These are phyloP conservation scores for Rosa lucieae DNA, from an alignment of 306 rosid genomes.

Conservation along the genomic window DNA sequence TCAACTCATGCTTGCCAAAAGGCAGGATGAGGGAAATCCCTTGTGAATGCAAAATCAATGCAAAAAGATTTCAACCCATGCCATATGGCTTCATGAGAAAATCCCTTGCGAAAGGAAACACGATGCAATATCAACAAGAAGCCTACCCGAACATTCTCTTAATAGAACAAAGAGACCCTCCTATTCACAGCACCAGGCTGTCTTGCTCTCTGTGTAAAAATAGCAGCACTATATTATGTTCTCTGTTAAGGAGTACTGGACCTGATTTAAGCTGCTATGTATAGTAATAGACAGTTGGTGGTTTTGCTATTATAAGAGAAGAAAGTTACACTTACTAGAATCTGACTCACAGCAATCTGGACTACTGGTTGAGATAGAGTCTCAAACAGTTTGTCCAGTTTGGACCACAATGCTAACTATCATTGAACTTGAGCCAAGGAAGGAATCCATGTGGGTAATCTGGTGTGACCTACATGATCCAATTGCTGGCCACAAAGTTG, in stretches of 20 bases:
- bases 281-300: background rate
- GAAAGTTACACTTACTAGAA: background rate
- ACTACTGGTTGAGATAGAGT: constrained; percentile 3
- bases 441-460: constrained; percentile 12
- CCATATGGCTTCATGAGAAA: constrained; percentile 4
- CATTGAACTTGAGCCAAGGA: constrained; percentile 1
- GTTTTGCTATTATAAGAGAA: background rate
- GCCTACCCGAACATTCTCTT: background rate
- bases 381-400: background rate
- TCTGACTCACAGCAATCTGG: background rate
- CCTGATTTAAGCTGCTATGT: constrained; percentile 8
- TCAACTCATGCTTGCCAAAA: constrained; percentile 23
- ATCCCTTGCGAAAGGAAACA: background rate
- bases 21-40: constrained; percentile 28
- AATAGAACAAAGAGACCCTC: constrained; percentile 2
- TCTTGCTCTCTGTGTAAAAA: background rate
- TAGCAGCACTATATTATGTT: constrained; percentile 4
- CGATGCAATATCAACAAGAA: background rate
- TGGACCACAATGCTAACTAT: background rate
- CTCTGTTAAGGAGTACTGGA: constrained; percentile 4
- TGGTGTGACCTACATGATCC: background rate
- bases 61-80: constrained; percentile 8
- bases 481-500: constrained; percentile 10
- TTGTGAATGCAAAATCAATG: constrained; percentile 6
- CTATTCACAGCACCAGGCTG: background rate